These are phyloP conservation scores for Neoarthrinium moseri DNA, from an alignment of 2,329 filamentous ascomycete genomes.

Conservation along the genomic window DNA sequence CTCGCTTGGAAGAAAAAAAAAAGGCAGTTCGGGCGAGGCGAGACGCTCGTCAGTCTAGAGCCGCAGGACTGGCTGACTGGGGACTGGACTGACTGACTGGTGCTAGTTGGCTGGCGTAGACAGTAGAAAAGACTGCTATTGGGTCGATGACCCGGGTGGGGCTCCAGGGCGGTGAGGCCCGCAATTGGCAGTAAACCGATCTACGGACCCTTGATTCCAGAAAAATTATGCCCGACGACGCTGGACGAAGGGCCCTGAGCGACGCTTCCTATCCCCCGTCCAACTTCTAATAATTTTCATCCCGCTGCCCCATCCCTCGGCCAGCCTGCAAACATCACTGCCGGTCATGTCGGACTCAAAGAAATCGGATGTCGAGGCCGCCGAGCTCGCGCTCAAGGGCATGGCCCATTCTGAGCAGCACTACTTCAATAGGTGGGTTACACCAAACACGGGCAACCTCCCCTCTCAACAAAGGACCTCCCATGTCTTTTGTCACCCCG, in stretches of 20 bases:
- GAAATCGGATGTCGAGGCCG: conserved; percentile 58
- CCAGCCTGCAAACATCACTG: conserved; percentile 17
- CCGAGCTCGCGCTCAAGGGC: conserved; percentile 62
- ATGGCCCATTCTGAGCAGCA: conserved; percentile 96
- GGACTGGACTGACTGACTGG: too few species aligned
- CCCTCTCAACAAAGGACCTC: conserved; percentile 13
- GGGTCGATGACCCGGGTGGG: conserved; percentile 3
- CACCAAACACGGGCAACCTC: conserved; percentile 34
- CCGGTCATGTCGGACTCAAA: conserved; percentile 38
- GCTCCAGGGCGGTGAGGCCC: conserved; percentile 7
- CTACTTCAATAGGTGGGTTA: conserved; percentile 90
- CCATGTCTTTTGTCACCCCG: too few species aligned
- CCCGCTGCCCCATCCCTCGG: not conserved
- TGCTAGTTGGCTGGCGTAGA: too few species aligned
- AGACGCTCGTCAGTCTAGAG: too few species aligned
- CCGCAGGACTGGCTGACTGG: too few species aligned
- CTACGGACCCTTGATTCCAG: conserved; percentile 7
- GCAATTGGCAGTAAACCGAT: conserved; percentile 7
- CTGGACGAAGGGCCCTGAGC: not conserved
- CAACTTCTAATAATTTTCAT: not conserved
- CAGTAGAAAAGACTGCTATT: too few species aligned
- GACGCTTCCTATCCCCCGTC: not conserved
- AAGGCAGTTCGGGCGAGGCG: too few species aligned
- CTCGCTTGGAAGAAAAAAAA: too few species aligned
- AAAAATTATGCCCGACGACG: conserved; percentile 13